A percentile compares a stretch with the other conserved stretches of the same genome.
Evolutionary conservation across 208 protist genomes (phyloP).

Genomic region (Leishmania major): DNA sequence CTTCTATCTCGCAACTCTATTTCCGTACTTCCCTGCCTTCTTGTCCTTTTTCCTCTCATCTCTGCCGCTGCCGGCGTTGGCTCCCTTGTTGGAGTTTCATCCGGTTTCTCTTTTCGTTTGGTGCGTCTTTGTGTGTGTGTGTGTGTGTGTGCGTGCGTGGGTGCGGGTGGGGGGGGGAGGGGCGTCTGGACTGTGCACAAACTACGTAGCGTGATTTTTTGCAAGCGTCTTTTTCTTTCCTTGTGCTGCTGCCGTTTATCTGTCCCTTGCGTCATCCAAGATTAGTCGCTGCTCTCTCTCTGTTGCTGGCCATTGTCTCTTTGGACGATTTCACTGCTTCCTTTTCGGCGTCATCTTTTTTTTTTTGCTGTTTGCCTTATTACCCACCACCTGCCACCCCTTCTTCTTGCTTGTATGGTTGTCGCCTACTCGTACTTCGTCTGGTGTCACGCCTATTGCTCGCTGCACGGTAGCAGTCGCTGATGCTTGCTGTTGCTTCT

Average conservation of each 20-base stretch:
- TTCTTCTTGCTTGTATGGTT: not conserved
- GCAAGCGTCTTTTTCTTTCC: not conserved
- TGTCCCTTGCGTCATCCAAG: too few species aligned
- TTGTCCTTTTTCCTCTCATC: not conserved
- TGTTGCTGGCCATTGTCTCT: not conserved
- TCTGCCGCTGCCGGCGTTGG: not conserved
- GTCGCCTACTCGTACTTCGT: not conserved
- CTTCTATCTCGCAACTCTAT: not conserved
- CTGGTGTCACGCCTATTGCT: not conserved
- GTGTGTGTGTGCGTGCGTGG: too few species aligned
- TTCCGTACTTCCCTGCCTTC: not conserved
- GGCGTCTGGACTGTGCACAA: not conserved
- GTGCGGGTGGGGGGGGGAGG: too few species aligned
- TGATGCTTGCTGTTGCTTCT: not conserved
- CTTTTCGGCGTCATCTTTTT: not conserved
- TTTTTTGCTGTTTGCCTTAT: not conserved
- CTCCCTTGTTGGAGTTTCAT: not conserved
- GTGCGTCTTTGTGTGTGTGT: not conserved
- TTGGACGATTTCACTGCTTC: not conserved
- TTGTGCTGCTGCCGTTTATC: not conserved
- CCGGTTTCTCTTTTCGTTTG: slow-evolving; percentile 26
- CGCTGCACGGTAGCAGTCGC: not conserved
- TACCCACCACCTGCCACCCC: too few species aligned
- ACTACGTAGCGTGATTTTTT: not conserved
- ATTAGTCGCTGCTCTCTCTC: not conserved